Conservation (phyloP, 176 grass and related monocot species). For the Hyparrhenia diplandra region DNA sequence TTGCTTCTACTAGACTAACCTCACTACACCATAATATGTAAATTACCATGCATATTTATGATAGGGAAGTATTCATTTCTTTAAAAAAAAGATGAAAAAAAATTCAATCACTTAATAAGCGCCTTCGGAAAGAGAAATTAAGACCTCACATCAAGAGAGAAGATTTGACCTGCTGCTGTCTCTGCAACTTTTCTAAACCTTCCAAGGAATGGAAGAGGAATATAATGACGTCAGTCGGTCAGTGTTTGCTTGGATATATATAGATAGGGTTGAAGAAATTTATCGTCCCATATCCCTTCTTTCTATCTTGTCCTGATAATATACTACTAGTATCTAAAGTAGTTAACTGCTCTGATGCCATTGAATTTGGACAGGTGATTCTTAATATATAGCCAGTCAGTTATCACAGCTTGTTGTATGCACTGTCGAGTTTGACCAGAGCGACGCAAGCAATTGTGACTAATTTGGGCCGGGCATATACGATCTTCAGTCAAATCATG, state of each 20-base stretch:
- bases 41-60: background rate
- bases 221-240: background rate
- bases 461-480: background rate
- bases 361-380: background rate
- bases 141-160: background rate
- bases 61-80: background rate
- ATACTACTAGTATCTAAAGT: background rate
- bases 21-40: background rate
- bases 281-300: background rate
- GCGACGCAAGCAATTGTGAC: background rate
- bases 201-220: background rate
- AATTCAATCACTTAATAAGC: background rate
- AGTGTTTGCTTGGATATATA: slow-evolving; percentile 3
- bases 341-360: background rate
- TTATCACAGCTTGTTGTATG: slow-evolving; percentile 18
- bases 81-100: background rate
- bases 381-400: slow-evolving; percentile 3
- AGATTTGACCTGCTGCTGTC: background rate
- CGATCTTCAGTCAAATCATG: slow-evolving; percentile 17
- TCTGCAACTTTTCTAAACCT: background rate
- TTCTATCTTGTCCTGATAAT: background rate
- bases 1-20: background rate
- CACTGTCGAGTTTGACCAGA: slow-evolving; percentile 41
- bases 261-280: background rate
- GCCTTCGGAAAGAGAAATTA: background rate